Base-by-base conservation (phyloP, 2,329 filamentous ascomycete species). In the Xylariaceae sp. region DNA sequence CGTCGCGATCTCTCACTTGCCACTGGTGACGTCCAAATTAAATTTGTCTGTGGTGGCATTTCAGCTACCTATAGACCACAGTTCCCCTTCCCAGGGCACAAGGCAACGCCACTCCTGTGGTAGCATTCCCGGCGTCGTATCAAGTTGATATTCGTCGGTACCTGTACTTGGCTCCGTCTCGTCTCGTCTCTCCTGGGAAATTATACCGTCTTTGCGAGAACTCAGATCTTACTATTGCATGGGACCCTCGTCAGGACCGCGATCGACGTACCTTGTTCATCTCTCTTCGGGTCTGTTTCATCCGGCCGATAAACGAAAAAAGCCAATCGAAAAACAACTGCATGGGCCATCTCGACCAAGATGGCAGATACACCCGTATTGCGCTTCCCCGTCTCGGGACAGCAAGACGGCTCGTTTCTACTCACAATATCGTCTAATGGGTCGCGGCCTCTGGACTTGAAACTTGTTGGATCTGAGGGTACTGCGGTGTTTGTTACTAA, bases 391-490 rank as follows among this genome's bases (percentile, higher is more conserved):
- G 80, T 85, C 65, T 80, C 80, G 48, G 81, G 82, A 59, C 74
- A 76, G 58, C 75, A 79, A 51, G 75, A 77, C 51, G 73, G 77
- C 13, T 85, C 81, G 64, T 79, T 90, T 35, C 77, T 92, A 18
- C 69, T 89, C 15, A 80, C 88, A 66, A 80, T 86, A 58, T 76
- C 77, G 1, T 74, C 80, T 18, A 79, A 73, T 57, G 77, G 76
- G 44, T 74, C 76, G 42, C 78, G 77, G 59, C 78, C 80, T 1
- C 75, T 91, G 35, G 86, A 90, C 71, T 72, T 89, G 51, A 85
- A 84, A 69, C 73, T 92, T 35, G 78, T 87, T 39, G 88, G 82
- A 39, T 90, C 88, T 35, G 88, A 92, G 67, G 83, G 84, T 57
- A 79, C 82, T 58, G 80, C 78, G 52, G 80, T 85, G 5, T 89